Percentiles rank a stretch among this genome's conserved stretches.
These are phyloP conservation scores for Aspergillus chevalieri DNA, from an alignment of 2,329 filamentous ascomycete species.

Conservation along the genomic window DNA sequence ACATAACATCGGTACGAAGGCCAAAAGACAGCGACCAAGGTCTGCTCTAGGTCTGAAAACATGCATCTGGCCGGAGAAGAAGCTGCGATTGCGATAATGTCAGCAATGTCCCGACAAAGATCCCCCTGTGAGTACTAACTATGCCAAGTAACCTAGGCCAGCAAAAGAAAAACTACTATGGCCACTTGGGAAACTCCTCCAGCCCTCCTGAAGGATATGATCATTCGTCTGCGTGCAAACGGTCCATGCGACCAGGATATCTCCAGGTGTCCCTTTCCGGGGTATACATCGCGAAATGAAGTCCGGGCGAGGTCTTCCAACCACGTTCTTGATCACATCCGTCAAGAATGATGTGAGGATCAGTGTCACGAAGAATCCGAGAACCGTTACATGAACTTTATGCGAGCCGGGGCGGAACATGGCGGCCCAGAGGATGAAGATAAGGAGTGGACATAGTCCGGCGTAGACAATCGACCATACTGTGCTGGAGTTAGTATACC, in stretches of 20 bases:
- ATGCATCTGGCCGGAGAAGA: constrained; percentile 51
- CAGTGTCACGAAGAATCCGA: constrained; percentile 72
- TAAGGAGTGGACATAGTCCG: constrained; percentile 61
- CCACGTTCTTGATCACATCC: constrained; percentile 83
- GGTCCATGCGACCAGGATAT: constrained; percentile 46
- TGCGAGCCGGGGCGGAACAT: constrained; percentile 59
- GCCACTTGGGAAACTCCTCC: constrained; percentile 59
- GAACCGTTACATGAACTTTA: constrained; percentile 77
- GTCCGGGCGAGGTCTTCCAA: constrained; percentile 78
- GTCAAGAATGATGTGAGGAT: constrained; percentile 77
- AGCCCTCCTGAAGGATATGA: constrained; percentile 57
- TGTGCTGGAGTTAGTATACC: constrained; percentile 8
- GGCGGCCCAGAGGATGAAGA: constrained; percentile 62
- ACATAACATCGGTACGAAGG: constrained; percentile 50
- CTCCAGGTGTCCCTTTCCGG: constrained; percentile 48
- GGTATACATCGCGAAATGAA: constrained; percentile 84
- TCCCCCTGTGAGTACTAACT: constrained; percentile 24
- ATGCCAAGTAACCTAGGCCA: constrained; percentile 54
- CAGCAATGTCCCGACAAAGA: background rate
- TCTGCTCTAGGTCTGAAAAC: constrained; percentile 55
- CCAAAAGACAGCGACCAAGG: constrained; percentile 49
- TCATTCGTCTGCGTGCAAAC: constrained; percentile 47
- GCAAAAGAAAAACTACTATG: constrained; percentile 58
- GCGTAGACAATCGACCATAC: constrained; percentile 74
- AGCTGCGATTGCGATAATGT: constrained; percentile 21